phyloP scores from a whole-genome alignment of 768 basidiomycete genomes.

The Termitomyces sp. region DNA sequence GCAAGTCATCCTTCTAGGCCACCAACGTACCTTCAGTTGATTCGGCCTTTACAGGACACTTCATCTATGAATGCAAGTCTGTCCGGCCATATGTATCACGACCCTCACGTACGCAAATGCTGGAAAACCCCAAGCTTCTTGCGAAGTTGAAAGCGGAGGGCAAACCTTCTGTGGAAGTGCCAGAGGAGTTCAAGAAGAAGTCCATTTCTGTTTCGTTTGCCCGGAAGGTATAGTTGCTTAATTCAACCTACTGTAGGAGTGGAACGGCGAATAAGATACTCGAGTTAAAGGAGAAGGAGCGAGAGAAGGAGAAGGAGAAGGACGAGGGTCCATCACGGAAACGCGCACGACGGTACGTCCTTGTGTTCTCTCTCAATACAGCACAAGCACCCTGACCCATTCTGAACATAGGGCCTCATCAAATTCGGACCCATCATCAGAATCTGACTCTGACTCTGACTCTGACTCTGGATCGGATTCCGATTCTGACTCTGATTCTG shows the following conservation, averaged over 20 bases:
- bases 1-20: slow-evolving; percentile 26
- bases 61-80: slow-evolving; percentile 86
- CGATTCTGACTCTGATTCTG: not conserved
- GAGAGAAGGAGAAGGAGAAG: slow-evolving; percentile 37
- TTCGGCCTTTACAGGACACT: slow-evolving; percentile 56
- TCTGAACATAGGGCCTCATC: slow-evolving; percentile 10
- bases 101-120: slow-evolving; percentile 83
- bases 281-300: slow-evolving; percentile 75
- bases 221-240: not conserved
- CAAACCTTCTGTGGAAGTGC: slow-evolving; percentile 77
- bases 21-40: not conserved
- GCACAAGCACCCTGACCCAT: not conserved
- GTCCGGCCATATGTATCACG: slow-evolving; percentile 77
- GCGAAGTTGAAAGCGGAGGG: slow-evolving; percentile 61
- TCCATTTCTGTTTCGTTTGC: slow-evolving; percentile 27
- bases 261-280: slow-evolving; percentile 86
- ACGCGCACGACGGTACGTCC: slow-evolving; percentile 29
- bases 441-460: slow-evolving; percentile 11
- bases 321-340: slow-evolving; percentile 36
- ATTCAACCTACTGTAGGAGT: slow-evolving; percentile 32
- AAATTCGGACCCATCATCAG: not conserved
- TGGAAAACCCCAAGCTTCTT: slow-evolving; percentile 69
- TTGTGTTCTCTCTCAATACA: not conserved
- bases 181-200: slow-evolving; percentile 88
- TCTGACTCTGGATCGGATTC: slow-evolving; percentile 19